These are phyloP conservation scores for Chaetomium strumarium DNA, from an alignment of 2,329 filamentous ascomycete genomes.

Conservation along the genomic window DNA sequence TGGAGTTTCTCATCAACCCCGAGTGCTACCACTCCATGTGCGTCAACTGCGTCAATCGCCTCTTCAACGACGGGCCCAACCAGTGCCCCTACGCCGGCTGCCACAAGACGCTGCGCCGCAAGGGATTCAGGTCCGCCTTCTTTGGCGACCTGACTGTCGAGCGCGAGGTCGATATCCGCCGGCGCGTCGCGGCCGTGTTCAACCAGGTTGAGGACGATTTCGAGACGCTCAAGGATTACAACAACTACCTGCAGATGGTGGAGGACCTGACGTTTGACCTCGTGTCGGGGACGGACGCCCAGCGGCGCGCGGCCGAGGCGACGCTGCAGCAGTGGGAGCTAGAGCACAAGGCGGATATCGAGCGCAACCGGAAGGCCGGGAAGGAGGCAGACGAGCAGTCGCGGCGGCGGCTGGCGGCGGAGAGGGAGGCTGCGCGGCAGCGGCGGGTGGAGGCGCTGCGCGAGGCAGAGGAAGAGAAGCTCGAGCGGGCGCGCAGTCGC, in stretches of 20 bases:
- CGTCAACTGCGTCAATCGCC: slow-evolving; percentile 87
- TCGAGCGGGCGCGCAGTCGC: slow-evolving; percentile 55
- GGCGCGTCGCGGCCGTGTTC: slow-evolving; percentile 72
- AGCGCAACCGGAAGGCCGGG: slow-evolving; percentile 51
- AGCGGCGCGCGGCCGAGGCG: slow-evolving; percentile 37
- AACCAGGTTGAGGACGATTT: slow-evolving; percentile 91
- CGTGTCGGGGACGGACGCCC: slow-evolving; percentile 63
- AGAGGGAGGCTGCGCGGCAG: slow-evolving; percentile 60
- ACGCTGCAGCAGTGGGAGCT: slow-evolving; percentile 64
- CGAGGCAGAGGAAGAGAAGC: slow-evolving; percentile 66
- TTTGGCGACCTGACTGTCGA: slow-evolving; percentile 86
- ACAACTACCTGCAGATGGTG: slow-evolving; percentile 90
- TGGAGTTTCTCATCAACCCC: slow-evolving; percentile 93
- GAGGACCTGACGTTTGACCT: slow-evolving; percentile 88
- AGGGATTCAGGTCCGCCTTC: slow-evolving; percentile 78
- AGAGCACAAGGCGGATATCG: slow-evolving; percentile 63
- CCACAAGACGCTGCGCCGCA: slow-evolving; percentile 76
- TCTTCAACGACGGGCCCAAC: slow-evolving; percentile 87
- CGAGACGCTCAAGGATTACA: slow-evolving; percentile 73
- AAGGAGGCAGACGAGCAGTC: slow-evolving; percentile 50
- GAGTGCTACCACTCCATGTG: slow-evolving; percentile 99
- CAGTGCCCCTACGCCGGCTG: slow-evolving; percentile 90
- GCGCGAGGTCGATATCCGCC: slow-evolving; percentile 86
- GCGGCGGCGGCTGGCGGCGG: slow-evolving; percentile 52
- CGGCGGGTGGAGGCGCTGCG: slow-evolving; percentile 56